Percentiles rank a stretch among this genome's conserved stretches.
Evolutionary conservation across 2,329 filamentous ascomycete genomes (phyloP).

Genomic region (Diplodia corticola): DNA sequence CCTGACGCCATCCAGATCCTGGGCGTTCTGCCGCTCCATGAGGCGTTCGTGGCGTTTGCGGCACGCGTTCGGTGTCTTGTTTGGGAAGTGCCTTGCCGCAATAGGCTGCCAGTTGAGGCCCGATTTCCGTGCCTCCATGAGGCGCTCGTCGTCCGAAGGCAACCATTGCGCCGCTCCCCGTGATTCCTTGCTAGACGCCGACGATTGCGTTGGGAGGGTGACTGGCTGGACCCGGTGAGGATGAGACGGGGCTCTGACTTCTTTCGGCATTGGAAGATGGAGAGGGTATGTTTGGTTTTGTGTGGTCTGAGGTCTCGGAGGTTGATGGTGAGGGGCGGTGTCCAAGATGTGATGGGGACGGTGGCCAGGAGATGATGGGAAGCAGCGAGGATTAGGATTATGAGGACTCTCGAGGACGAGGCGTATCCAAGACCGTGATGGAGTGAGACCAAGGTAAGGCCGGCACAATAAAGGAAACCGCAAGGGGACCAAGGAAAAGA

Average conservation of each 20-base stretch:
- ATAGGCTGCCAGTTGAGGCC: slow-evolving; percentile 85
- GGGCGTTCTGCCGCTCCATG: slow-evolving; percentile 70
- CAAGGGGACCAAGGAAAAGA: slow-evolving; percentile 13
- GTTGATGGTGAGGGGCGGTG: not conserved
- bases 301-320: not conserved
- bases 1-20: slow-evolving; percentile 77
- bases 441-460: not conserved
- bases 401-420: not conserved
- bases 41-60: slow-evolving; percentile 85
- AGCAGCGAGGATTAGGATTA: slow-evolving; percentile 20
- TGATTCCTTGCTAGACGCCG: slow-evolving; percentile 26
- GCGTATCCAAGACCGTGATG: not conserved
- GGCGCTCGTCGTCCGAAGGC: slow-evolving; percentile 69
- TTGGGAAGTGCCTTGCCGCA: slow-evolving; percentile 71
- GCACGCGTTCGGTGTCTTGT: slow-evolving; percentile 78
- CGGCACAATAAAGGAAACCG: not conserved
- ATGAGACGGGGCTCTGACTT: slow-evolving; percentile 35
- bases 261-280: slow-evolving; percentile 45
- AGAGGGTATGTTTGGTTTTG: not conserved
- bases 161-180: slow-evolving; percentile 61
- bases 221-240: slow-evolving; percentile 34
- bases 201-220: slow-evolving; percentile 36
- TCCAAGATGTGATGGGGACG: not conserved
- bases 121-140: slow-evolving; percentile 69
- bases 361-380: slow-evolving; percentile 1